These are phyloP conservation scores for Exophiala aquamarina DNA, from an alignment of 2,329 filamentous ascomycete species.

Conservation along the genomic window DNA sequence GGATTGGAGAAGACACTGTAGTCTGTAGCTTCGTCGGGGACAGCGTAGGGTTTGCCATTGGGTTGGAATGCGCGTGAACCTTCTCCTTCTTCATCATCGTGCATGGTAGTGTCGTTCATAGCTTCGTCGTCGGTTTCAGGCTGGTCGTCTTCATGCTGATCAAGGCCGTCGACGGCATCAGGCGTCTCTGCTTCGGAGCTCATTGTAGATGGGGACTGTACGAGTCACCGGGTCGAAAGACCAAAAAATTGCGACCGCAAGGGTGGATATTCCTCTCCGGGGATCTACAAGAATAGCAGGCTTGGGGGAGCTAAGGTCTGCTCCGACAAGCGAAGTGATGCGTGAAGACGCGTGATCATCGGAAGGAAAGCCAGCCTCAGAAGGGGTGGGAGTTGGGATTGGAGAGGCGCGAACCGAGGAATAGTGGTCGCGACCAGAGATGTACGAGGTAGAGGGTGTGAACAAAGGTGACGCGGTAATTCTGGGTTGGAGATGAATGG, in stretches of 20 bases:
- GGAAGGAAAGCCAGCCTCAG: too few species aligned
- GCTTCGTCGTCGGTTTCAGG: constrained; percentile 13
- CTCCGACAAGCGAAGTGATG: constrained; percentile 32
- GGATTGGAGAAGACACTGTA: constrained; percentile 43
- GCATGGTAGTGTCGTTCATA: constrained; percentile 16
- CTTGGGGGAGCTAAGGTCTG: constrained; percentile 27
- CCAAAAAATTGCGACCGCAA: too few species aligned
- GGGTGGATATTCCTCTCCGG: too few species aligned
- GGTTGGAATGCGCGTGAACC: constrained; percentile 9
- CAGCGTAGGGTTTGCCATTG: constrained; percentile 17
- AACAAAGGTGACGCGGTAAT: too few species aligned
- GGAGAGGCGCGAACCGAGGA: too few species aligned
- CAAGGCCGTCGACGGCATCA: constrained; percentile 11
- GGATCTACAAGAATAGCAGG: too few species aligned
- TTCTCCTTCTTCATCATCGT: constrained; percentile 11
- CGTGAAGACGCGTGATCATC: constrained; percentile 29
- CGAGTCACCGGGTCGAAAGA: neutral
- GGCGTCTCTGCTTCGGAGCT: constrained; percentile 21
- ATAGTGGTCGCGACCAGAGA: too few species aligned
- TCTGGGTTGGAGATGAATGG: too few species aligned
- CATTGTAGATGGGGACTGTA: constrained; percentile 9
- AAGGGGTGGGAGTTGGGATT: too few species aligned
- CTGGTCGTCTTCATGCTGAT: constrained; percentile 18
- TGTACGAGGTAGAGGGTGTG: too few species aligned
- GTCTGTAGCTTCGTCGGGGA: constrained; percentile 17